phyloP scores from a whole-genome alignment of 1,284 basidiomycete genomes.

The Melampsora americana region DNA sequence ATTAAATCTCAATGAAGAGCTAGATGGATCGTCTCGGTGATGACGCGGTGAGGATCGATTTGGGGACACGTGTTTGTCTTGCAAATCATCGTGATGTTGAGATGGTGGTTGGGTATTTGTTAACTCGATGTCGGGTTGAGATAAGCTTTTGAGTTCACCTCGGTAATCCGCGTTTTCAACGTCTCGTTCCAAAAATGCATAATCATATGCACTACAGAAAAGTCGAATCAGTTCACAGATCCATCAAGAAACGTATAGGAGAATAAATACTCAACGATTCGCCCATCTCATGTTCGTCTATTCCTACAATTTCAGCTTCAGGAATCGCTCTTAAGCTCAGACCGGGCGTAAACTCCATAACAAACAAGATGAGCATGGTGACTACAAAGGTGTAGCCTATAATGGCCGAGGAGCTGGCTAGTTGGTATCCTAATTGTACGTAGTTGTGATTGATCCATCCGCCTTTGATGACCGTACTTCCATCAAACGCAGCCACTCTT shows the following conservation, averaged over 20 bases:
- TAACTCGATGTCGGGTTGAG: background rate
- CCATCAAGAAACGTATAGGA: background rate
- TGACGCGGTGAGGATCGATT: too few species aligned
- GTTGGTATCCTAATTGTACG: constrained; percentile 77
- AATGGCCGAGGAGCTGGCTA: constrained; percentile 73
- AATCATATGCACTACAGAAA: constrained; percentile 39
- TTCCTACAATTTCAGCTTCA: constrained; percentile 83
- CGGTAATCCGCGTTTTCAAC: constrained; percentile 42
- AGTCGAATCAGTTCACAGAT: background rate
- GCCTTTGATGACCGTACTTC: constrained; percentile 67
- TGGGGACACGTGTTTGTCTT: too few species aligned
- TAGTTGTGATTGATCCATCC: constrained; percentile 78
- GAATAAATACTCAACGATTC: constrained; percentile 60
- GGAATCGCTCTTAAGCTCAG: constrained; percentile 73
- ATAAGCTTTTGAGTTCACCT: constrained; percentile 10
- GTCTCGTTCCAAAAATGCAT: constrained; percentile 40
- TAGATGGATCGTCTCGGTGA: too few species aligned
- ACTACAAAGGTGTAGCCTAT: constrained; percentile 71
- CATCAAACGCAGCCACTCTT: constrained; percentile 79
- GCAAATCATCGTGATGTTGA: too few species aligned
- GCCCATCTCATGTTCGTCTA: constrained; percentile 90
- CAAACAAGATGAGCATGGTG: constrained; percentile 73
- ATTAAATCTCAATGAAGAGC: too few species aligned
- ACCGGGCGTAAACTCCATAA: constrained; percentile 87
- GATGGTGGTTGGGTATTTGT: too few species aligned